Evolutionary conservation across 164 flowering plant genomes (phyloP), one percentile per base, ranked within the genome.

Genomic region (Chimonanthus praecox): DNA sequence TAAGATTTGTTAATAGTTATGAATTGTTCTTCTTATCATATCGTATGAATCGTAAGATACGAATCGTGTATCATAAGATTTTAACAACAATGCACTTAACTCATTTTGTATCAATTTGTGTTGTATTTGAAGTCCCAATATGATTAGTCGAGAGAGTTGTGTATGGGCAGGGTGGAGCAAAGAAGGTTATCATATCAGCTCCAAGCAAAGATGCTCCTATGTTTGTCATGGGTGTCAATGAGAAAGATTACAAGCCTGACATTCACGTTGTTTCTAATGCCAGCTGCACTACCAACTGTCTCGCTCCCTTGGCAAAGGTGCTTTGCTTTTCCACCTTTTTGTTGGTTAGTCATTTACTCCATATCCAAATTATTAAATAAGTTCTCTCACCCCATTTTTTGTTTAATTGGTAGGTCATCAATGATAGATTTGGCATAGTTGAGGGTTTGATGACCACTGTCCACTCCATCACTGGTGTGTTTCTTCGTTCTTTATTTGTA

Each of bases 361-460:
- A 54, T 54, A 54, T 54, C 60, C 11, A 54, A 10, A 10, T 54
- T n/a, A 54, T 54, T n/a, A 11, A 15, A 54, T 13, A 33, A 33
- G 1, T 33, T 33, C 33, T 33, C 33, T 33, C 33, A 18, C 44
- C 5, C 2, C 33, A 33, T n/a, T 54, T 54, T 54, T 54, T 54
- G 21, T 70, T 20, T 49, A 5, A 58, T 70, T 20, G 6, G 49
- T 75, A 86, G 87, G 87, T 87, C 45, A 82, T 87, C 72, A 75
- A 91, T 76, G 97, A 93, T 76, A 88, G 82, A 70, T 93, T 93
- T 80, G 98, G 98, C 74, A 90, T 93, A 71, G 87, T 91, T 69
- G 98, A 93, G 88, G 98, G 97, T 69, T 91, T 93, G 75, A 93
- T 93, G 98, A 90, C 98, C 58, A 91, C 98, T 58, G 90, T 93